Percentiles rank a stretch among this genome's conserved stretches.
phyloP scores from a whole-genome alignment of 2,329 filamentous ascomycete genomes.

The Cladosporium halotolerans region DNA sequence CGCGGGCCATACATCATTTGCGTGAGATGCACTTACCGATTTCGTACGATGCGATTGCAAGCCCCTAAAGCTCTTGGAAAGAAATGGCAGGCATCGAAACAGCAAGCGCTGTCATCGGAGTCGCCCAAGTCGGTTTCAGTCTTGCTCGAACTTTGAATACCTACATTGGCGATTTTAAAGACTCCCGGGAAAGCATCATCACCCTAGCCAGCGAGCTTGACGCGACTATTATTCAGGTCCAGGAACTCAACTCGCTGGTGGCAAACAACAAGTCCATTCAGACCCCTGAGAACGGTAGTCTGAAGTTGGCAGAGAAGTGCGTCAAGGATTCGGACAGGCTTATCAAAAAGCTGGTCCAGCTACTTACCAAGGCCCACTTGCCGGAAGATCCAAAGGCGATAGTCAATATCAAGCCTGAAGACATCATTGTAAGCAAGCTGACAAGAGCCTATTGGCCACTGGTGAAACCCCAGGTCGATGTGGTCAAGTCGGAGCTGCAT shows the following conservation, averaged over 20 bases:
- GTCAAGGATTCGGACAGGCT: conserved; percentile 7
- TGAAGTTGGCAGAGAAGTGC: conserved; percentile 11
- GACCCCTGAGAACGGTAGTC: neutral
- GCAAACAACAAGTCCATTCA: conserved; percentile 1
- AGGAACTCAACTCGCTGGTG: conserved; percentile 11
- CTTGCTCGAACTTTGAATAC: conserved; percentile 12
- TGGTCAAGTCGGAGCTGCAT: conserved; percentile 10
- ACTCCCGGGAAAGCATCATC: conserved; percentile 11
- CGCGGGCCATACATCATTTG: neutral
- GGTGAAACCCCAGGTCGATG: conserved; percentile 11
- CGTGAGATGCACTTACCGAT: neutral
- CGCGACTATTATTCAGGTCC: conserved; percentile 11
- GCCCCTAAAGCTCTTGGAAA: neutral
- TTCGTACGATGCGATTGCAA: neutral
- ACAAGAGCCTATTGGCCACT: conserved; percentile 10
- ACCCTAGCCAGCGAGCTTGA: conserved; percentile 11
- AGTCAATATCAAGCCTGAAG: conserved; percentile 5
- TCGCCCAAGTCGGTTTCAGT: conserved; percentile 12
- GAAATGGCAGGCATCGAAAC: conserved; percentile 18
- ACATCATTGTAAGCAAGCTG: conserved; percentile 9
- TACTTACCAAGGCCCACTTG: conserved; percentile 2
- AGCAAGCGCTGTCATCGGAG: conserved; percentile 10
- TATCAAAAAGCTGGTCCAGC: conserved; percentile 3
- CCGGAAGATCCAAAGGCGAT: neutral
- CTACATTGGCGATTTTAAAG: conserved; percentile 13